These are phyloP conservation scores for Drosera spatulata DNA, from an alignment of 179 eudicot genomes.

Conservation along the genomic window DNA sequence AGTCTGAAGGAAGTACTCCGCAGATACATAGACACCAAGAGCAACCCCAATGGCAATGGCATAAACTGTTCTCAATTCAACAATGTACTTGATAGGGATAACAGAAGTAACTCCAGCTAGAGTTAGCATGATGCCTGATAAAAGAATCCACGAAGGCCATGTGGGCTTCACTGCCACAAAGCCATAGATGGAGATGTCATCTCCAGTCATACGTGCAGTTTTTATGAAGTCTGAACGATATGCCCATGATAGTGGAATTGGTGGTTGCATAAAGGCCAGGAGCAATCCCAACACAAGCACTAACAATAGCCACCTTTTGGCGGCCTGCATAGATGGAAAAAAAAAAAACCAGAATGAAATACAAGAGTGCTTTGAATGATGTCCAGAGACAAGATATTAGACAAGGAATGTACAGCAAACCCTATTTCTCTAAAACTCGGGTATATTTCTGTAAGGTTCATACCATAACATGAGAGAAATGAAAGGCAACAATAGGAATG, in stretches of 20 bases:
- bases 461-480: slow-evolving; percentile 96
- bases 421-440: too few relatives aligned
- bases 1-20: slow-evolving; percentile 89
- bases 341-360: background rate
- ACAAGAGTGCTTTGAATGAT: background rate
- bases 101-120: slow-evolving; percentile 80
- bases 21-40: slow-evolving; percentile 76
- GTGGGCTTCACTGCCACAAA: slow-evolving; percentile 77
- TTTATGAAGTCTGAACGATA: slow-evolving; percentile 79
- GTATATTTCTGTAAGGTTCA: background rate
- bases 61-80: slow-evolving; percentile 63
- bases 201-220: slow-evolving; percentile 83
- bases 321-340: slow-evolving; percentile 41
- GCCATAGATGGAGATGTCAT: slow-evolving; percentile 91
- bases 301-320: slow-evolving; percentile 85
- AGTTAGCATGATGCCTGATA: slow-evolving; percentile 66
- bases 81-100: slow-evolving; percentile 86
- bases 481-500: slow-evolving; percentile 84
- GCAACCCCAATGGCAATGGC: slow-evolving; percentile 83
- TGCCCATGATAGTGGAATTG: slow-evolving; percentile 70
- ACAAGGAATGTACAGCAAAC: background rate
- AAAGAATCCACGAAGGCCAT: slow-evolving; percentile 98
- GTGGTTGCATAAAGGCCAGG: slow-evolving; percentile 85
- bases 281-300: slow-evolving; percentile 76
- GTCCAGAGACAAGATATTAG: background rate